phyloP scores from a whole-genome alignment of 2,329 filamentous ascomycete genomes.

The Xylaria sp. region DNA sequence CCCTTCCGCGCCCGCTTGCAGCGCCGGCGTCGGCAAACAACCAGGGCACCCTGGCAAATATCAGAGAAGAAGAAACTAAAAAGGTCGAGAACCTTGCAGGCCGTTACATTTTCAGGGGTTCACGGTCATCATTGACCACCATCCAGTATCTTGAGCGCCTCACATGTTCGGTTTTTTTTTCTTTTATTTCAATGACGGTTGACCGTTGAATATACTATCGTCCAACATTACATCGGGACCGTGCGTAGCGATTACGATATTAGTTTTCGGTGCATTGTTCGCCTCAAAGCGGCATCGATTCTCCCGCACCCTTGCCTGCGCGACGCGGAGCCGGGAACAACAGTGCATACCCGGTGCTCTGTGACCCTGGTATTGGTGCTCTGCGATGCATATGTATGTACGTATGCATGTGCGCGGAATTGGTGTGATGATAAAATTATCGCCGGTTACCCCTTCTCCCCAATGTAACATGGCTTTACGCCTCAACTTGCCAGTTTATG shows the following conservation, averaged over 20 bases:
- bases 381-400: conserved; percentile 5
- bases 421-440: conserved; percentile 4
- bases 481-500: conserved; percentile 1
- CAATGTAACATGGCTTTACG: neutral
- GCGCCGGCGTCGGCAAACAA: neutral
- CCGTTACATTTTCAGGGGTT: conserved; percentile 18
- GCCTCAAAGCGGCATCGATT: neutral
- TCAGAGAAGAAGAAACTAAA: neutral
- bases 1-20: neutral
- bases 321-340: neutral
- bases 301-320: neutral
- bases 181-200: neutral
- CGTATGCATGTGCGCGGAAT: conserved; percentile 8
- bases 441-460: neutral
- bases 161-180: neutral
- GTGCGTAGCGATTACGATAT: neutral
- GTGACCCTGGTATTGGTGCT: conserved; percentile 2
- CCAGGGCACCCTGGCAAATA: conserved; percentile 17
- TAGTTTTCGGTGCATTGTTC: conserved; percentile 3
- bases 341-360: conserved; percentile 3
- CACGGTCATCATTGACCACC: neutral
- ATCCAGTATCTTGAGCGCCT: neutral
- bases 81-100: conserved; percentile 18
- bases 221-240: neutral
- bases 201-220: neutral